Evolutionary conservation across 768 basidiomycete species (phyloP).

Genomic region (Rhizopogon vesiculosus): DNA sequence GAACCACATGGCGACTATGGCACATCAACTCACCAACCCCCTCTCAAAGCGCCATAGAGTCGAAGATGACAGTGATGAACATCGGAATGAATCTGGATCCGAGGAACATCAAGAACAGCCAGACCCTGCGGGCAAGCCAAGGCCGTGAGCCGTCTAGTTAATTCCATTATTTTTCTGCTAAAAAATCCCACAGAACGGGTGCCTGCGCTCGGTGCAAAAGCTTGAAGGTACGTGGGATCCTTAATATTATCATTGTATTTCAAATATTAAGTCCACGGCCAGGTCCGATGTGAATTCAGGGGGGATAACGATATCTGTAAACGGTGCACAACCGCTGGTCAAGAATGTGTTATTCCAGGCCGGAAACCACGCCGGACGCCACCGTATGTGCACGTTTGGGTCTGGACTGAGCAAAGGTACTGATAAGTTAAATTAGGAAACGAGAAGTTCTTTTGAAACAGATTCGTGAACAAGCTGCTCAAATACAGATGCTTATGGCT

Average conservation of each 20-base stretch:
- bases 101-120: slow-evolving; percentile 19
- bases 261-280: neutral
- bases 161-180: neutral
- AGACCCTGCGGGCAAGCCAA: slow-evolving; percentile 12
- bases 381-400: slow-evolving; percentile 48
- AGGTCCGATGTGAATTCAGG: slow-evolving; percentile 77
- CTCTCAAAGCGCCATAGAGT: slow-evolving; percentile 12
- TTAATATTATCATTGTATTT: neutral
- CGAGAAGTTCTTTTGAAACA: slow-evolving; percentile 75
- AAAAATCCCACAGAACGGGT: slow-evolving; percentile 33
- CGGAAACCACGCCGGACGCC: slow-evolving; percentile 75
- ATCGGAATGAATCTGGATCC: neutral
- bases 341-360: slow-evolving; percentile 80
- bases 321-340: slow-evolving; percentile 64
- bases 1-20: neutral
- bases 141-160: slow-evolving; percentile 12
- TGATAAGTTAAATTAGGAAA: slow-evolving; percentile 43
- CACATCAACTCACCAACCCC: neutral
- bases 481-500: slow-evolving; percentile 68
- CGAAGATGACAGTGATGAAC: slow-evolving; percentile 14
- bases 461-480: slow-evolving; percentile 68
- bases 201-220: slow-evolving; percentile 72
- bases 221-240: slow-evolving; percentile 33
- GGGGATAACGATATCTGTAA: slow-evolving; percentile 71
- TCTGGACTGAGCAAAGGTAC: neutral